These are phyloP conservation scores for Emericellopsis cladophorae DNA, from an alignment of 2,329 filamentous ascomycete genomes.

Conservation along the genomic window DNA sequence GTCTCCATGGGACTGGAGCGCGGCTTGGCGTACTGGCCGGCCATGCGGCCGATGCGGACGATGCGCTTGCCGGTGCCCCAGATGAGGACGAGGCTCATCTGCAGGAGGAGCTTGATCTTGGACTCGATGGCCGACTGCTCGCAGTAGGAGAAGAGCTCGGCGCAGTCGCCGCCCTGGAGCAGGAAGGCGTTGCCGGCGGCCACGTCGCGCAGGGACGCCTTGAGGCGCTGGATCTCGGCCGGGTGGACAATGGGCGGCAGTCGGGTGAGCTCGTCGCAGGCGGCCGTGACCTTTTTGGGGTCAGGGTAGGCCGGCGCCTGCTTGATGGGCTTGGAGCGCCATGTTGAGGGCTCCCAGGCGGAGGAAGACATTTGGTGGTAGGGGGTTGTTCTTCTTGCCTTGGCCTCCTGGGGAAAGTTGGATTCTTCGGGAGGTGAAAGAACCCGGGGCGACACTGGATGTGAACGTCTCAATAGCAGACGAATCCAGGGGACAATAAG, in stretches of 20 bases:
- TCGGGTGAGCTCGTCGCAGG: conserved; percentile 50
- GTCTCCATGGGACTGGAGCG: conserved; percentile 79
- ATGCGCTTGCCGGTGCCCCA: conserved; percentile 76
- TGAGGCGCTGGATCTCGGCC: conserved; percentile 68
- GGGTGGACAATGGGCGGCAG: conserved; percentile 72
- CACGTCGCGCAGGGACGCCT: conserved; percentile 69
- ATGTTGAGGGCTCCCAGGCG: conserved; percentile 51
- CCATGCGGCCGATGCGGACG: conserved; percentile 89
- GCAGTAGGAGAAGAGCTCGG: conserved; percentile 96
- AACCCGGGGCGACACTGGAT: too few relatives aligned
- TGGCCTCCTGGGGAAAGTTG: too few relatives aligned
- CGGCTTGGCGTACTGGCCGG: conserved; percentile 95
- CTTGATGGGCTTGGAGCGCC: conserved; percentile 68
- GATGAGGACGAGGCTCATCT: conserved; percentile 94
- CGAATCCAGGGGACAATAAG: too few relatives aligned
- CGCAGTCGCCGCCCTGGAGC: conserved; percentile 92
- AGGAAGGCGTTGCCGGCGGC: conserved; percentile 86
- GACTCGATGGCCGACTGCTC: conserved; percentile 79
- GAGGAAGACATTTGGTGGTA: background rate
- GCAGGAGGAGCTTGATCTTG: conserved; percentile 90
- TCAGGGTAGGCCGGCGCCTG: conserved; percentile 63
- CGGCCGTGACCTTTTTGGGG: conserved; percentile 40
- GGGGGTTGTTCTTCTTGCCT: too few relatives aligned
- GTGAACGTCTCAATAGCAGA: too few relatives aligned
- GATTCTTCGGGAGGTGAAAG: too few relatives aligned